phyloP scores from a whole-genome alignment of 768 basidiomycete species.

The Solioccasus polychromus region DNA sequence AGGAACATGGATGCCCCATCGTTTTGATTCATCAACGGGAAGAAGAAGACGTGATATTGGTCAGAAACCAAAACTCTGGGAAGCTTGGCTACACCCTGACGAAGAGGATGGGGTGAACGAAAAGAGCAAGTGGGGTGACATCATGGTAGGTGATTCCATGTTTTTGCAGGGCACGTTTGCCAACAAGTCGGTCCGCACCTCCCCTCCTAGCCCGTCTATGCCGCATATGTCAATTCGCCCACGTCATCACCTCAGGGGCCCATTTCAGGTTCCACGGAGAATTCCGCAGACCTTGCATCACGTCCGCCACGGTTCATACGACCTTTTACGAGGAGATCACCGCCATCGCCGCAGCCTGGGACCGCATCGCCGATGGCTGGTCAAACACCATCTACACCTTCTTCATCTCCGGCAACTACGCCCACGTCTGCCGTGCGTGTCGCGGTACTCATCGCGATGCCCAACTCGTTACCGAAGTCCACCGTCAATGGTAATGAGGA shows the following conservation, averaged over 20 bases:
- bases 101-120: conserved; percentile 16
- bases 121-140: conserved; percentile 27
- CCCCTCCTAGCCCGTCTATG: conserved; percentile 22
- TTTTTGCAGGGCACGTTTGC: background rate
- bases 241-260: conserved; percentile 7
- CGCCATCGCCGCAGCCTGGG: conserved; percentile 12
- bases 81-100: conserved; percentile 19
- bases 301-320: conserved; percentile 13
- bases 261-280: background rate
- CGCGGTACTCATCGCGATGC: conserved; percentile 47
- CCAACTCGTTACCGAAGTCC: conserved; percentile 13
- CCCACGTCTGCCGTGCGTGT: conserved; percentile 32
- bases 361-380: conserved; percentile 3
- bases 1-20: conserved; percentile 54
- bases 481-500: conserved; percentile 17
- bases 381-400: background rate
- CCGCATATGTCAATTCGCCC: conserved; percentile 15
- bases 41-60: conserved; percentile 28
- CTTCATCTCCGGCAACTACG: conserved; percentile 9
- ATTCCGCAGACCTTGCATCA: conserved; percentile 2
- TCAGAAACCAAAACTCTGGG: conserved; percentile 32
- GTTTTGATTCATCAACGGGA: conserved; percentile 10
- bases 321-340: conserved; percentile 15
- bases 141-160: conserved; percentile 21
- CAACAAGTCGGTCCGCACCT: background rate